Evolutionary conservation across 2,329 filamentous ascomycete genomes (phyloP), one percentile per base, ranked within the genome.

Genomic region (Ceratocystis variospora): DNA sequence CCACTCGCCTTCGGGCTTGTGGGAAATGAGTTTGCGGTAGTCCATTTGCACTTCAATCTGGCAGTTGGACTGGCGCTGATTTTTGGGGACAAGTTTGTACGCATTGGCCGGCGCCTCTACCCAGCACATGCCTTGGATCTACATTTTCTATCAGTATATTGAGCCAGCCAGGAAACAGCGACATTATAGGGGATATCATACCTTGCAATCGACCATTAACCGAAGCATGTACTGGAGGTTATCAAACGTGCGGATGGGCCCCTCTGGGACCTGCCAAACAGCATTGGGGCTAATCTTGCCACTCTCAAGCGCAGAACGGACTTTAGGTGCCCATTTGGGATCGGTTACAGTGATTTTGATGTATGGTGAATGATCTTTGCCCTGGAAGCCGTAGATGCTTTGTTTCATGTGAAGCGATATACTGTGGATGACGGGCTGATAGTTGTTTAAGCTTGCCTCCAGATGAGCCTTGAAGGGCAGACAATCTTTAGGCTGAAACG

Each of bases 171-270:
- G 6, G 28, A 15, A n/a, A 57, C 17, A 59, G 7, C 3, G 17
- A 1, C 17, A n/a, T 10, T 44, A 10, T 41, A 7, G 2, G 12
- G 33, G 6, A 19, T n/a, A 2, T 64, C 77, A 71, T 78, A 89
- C 87, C 75, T 92, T 88, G 70, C 89, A 95, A 75, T 99, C 94
- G 62, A 99, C 93, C 94, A 99, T 99, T 77, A 99, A 97, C 63
- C 94, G 84, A 70, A 97, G 77, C 31, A 97, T 85, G 73, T 96
- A 99, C 79, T 96, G 90, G 67, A 99, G 92, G 71, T 87, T 96
- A 78, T 99, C 94, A 72, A 93, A 99, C 0, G 94, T 97, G 75
- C 92, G 83, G 70, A 97, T 85, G 22, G 88, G 88, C 22, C 83
- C 83, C 4, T 66, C 80, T 5, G 81, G 79, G 22, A 79, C 82